phyloP scores from a whole-genome alignment of 1,284 basidiomycete species.

The Puccinia hordei region DNA sequence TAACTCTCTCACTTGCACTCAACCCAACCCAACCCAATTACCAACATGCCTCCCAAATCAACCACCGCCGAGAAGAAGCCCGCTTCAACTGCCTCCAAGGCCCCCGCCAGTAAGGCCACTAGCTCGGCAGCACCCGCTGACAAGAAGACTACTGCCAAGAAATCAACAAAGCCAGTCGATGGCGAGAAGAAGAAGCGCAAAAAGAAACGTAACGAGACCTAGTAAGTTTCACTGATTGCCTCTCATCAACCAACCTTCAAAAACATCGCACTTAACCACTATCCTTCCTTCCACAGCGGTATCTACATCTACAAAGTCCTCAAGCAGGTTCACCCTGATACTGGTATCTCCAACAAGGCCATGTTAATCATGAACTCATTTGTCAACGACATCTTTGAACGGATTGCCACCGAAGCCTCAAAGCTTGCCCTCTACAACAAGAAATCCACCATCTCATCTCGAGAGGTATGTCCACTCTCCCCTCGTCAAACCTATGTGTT shows the following conservation, averaged over 20 bases:
- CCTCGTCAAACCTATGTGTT: constrained; percentile 23
- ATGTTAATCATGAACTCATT: constrained; percentile 88
- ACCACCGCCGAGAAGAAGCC: constrained; percentile 51
- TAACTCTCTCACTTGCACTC: neutral
- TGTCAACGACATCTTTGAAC: constrained; percentile 73
- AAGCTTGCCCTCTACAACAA: constrained; percentile 90
- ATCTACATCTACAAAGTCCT: constrained; percentile 88
- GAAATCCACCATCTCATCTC: constrained; percentile 90
- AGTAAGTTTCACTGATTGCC: constrained; percentile 53
- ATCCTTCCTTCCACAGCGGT: constrained; percentile 36
- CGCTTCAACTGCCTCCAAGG: constrained; percentile 55
- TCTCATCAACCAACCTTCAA: constrained; percentile 49
- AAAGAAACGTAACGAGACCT: constrained; percentile 67
- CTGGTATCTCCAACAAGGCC: constrained; percentile 95
- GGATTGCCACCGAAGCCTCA: constrained; percentile 84
- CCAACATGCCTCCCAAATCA: constrained; percentile 46
- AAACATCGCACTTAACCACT: constrained; percentile 51
- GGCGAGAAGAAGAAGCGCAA: constrained; percentile 68
- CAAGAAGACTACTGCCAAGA: constrained; percentile 65
- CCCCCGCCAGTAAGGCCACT: constrained; percentile 67
- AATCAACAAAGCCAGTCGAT: constrained; percentile 61
- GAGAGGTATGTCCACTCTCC: constrained; percentile 63
- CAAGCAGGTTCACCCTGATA: constrained; percentile 92
- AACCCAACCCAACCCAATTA: neutral
- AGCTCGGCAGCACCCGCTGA: constrained; percentile 62